Percentiles rank a stretch among this genome's conserved stretches.
Conservation (phyloP, 2,329 filamentous ascomycete genomes). For the Sphaerulina populicola region DNA sequence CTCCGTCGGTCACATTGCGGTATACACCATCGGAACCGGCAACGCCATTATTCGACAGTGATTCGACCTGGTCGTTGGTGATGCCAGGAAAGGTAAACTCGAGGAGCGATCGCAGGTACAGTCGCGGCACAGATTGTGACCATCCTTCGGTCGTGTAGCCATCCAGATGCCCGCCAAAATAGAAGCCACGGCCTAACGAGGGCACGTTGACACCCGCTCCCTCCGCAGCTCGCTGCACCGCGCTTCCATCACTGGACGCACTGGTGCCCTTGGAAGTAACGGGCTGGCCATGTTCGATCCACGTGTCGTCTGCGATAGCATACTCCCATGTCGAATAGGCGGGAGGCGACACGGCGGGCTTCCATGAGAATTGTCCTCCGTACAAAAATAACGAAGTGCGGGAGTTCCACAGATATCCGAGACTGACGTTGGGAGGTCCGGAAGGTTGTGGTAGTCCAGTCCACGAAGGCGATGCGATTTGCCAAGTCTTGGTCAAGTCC, state of each 20-base stretch:
- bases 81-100: conserved; percentile 69
- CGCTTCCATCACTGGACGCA: conserved; percentile 48
- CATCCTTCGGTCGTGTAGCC: conserved; percentile 55
- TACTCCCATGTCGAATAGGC: conserved; percentile 64
- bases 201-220: conserved; percentile 64
- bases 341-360: conserved; percentile 48
- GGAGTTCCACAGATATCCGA: conserved; percentile 70
- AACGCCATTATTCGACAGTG: conserved; percentile 45
- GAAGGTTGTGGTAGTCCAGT: conserved; percentile 55
- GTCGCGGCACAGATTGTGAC: conserved; percentile 54
- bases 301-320: conserved; percentile 48
- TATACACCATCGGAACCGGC: conserved; percentile 57
- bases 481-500: conserved; percentile 67
- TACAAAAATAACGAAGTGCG: conserved; percentile 63
- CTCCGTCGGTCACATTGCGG: conserved; percentile 65
- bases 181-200: conserved; percentile 63
- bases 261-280: conserved; percentile 56
- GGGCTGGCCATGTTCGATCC: conserved; percentile 56
- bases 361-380: conserved; percentile 64
- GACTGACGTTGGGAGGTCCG: conserved; percentile 61
- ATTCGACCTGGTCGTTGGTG: conserved; percentile 54
- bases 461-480: conserved; percentile 54
- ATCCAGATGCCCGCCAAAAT: conserved; percentile 71
- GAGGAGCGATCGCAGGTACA: conserved; percentile 65
- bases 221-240: conserved; percentile 62